These are phyloP conservation scores for Diaporthe caulivora DNA, from an alignment of 2,329 filamentous ascomycete species.

Conservation along the genomic window DNA sequence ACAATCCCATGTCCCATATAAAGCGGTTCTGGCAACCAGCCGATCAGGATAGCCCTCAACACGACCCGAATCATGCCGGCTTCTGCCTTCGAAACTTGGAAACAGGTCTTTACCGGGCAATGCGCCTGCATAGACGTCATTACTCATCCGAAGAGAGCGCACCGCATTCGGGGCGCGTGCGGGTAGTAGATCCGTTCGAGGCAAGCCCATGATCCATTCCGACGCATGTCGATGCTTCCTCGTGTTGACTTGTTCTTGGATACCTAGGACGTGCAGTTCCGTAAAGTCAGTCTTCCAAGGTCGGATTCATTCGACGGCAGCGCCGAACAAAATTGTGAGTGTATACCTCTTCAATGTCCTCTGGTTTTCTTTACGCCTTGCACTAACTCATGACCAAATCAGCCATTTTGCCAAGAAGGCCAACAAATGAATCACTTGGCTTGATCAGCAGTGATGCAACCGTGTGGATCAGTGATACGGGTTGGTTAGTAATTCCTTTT, in stretches of 20 bases:
- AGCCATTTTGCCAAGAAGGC: slow-evolving; percentile 2
- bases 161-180: background rate
- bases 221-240: background rate
- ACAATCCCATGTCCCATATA: slow-evolving; percentile 21
- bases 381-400: background rate
- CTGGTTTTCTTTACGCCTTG: background rate
- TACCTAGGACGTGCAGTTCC: slow-evolving; percentile 30
- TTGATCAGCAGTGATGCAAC: slow-evolving; percentile 25
- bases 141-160: slow-evolving; percentile 1
- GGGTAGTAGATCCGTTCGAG: slow-evolving; percentile 23
- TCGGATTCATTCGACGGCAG: slow-evolving; percentile 35
- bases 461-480: slow-evolving; percentile 26
- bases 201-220: background rate
- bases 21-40: slow-evolving; percentile 28
- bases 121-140: slow-evolving; percentile 12
- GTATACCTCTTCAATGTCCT: background rate
- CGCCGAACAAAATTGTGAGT: slow-evolving; percentile 33
- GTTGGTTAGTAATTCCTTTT: slow-evolving; percentile 19
- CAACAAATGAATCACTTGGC: background rate
- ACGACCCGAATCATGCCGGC: slow-evolving; percentile 11
- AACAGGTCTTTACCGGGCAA: slow-evolving; percentile 15
- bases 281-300: slow-evolving; percentile 28
- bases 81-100: slow-evolving; percentile 30
- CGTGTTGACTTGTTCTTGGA: background rate
- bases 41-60: slow-evolving; percentile 9